Percentiles rank a stretch among this genome's conserved stretches.
These are phyloP conservation scores for Cladosporium cucumerinum DNA, from an alignment of 2,329 filamentous ascomycete genomes.

Conservation along the genomic window DNA sequence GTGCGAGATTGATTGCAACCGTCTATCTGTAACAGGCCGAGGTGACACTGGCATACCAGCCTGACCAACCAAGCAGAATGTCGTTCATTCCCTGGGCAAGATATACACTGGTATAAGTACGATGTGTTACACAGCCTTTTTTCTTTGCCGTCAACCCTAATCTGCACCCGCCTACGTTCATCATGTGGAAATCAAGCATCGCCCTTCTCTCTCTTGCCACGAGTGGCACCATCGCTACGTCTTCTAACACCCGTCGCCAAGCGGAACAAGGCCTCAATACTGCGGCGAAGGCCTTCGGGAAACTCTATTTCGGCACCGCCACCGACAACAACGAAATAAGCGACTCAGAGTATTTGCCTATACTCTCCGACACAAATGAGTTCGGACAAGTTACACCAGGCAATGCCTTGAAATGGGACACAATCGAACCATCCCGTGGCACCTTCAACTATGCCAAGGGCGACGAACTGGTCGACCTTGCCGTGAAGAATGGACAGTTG, in stretches of 20 bases:
- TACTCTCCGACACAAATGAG: constrained; percentile 54
- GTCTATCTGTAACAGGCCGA: neutral
- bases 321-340: constrained; percentile 53
- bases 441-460: constrained; percentile 58
- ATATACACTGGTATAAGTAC: neutral
- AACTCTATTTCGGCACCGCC: constrained; percentile 45
- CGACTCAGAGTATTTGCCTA: constrained; percentile 54
- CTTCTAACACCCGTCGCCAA: neutral
- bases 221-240: neutral
- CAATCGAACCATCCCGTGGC: constrained; percentile 55
- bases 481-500: constrained; percentile 42
- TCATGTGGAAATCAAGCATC: neutral
- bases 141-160: neutral
- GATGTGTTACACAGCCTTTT: neutral
- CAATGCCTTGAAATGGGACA: constrained; percentile 64
- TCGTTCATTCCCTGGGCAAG: neutral
- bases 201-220: neutral
- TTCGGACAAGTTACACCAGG: constrained; percentile 65
- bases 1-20: neutral
- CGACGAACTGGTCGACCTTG: constrained; percentile 47
- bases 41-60: neutral
- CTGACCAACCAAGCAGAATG: neutral
- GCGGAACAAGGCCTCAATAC: constrained; percentile 19
- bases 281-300: constrained; percentile 26
- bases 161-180: neutral